Evolutionary conservation across 1,284 basidiomycete species (phyloP).

Genomic region (Termitomyces sp.): DNA sequence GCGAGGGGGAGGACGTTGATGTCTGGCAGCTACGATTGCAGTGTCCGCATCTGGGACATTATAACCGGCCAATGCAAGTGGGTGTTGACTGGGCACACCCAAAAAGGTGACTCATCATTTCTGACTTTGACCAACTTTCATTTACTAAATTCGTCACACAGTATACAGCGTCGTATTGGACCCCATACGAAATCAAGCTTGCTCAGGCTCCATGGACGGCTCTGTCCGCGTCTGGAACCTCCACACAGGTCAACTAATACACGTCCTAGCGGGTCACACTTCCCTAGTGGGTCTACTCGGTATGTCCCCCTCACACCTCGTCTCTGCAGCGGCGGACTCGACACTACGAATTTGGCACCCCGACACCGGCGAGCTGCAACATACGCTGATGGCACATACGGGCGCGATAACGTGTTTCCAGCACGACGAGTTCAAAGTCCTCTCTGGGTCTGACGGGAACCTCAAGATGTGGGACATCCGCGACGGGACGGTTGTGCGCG

Average conservation of each 20-base stretch:
- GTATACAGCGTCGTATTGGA: slow-evolving; percentile 92
- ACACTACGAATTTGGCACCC: slow-evolving; percentile 92
- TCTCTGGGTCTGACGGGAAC: slow-evolving; percentile 92
- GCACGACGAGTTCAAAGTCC: slow-evolving; percentile 93
- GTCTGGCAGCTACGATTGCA: slow-evolving; percentile 94
- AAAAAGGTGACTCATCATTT: slow-evolving; percentile 71
- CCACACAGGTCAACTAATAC: slow-evolving; percentile 71
- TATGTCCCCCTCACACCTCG: slow-evolving; percentile 82
- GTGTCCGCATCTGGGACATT: slow-evolving; percentile 92
- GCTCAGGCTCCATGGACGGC: slow-evolving; percentile 95
- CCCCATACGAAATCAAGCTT: slow-evolving; percentile 77
- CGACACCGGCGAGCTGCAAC: slow-evolving; percentile 69
- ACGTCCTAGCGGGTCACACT: slow-evolving; percentile 81
- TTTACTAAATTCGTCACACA: slow-evolving; percentile 25
- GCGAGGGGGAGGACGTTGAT: slow-evolving; percentile 85
- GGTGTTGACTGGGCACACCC: slow-evolving; percentile 80
- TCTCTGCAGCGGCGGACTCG: slow-evolving; percentile 92
- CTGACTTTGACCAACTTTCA: not conserved
- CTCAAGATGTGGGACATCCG: slow-evolving; percentile 95
- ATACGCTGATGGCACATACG: slow-evolving; percentile 82
- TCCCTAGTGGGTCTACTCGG: slow-evolving; percentile 86
- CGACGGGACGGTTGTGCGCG: slow-evolving; percentile 78
- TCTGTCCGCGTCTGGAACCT: slow-evolving; percentile 93
- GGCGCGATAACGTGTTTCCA: slow-evolving; percentile 97
- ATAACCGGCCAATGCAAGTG: slow-evolving; percentile 82